Percentiles rank a stretch among this genome's conserved stretches.
Conservation (phyloP, 1,284 basidiomycete species). For the Psilocybe mexicana region DNA sequence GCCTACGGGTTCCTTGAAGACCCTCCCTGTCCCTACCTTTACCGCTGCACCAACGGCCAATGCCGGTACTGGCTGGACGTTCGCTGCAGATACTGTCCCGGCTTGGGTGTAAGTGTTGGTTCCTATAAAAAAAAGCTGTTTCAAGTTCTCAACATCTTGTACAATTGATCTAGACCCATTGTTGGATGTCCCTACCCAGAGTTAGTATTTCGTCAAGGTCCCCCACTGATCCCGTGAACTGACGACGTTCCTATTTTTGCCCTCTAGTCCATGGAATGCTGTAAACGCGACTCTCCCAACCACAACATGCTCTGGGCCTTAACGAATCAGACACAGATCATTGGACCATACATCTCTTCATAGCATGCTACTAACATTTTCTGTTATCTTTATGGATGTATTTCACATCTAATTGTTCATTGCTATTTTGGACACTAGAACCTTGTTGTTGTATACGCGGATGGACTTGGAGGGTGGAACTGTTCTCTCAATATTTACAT, state of each 20-base stretch:
- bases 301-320: slow-evolving; percentile 30
- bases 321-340: background rate
- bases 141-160: slow-evolving; percentile 5
- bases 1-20: slow-evolving; percentile 56
- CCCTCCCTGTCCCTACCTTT: slow-evolving; percentile 56
- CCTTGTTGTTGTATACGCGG: background rate
- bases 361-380: background rate
- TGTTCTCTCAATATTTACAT: background rate
- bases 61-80: slow-evolving; percentile 71
- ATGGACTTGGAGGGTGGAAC: background rate
- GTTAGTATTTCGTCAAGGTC: slow-evolving; percentile 32
- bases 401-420: background rate
- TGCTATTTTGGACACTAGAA: background rate
- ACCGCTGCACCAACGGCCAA: slow-evolving; percentile 46
- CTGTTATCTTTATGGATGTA: background rate
- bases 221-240: slow-evolving; percentile 5
- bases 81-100: slow-evolving; percentile 49
- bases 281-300: slow-evolving; percentile 37
- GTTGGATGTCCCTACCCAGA: slow-evolving; percentile 43
- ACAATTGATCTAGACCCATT: slow-evolving; percentile 33
- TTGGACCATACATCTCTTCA: background rate
- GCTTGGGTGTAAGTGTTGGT: slow-evolving; percentile 40
- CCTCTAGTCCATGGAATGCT: slow-evolving; percentile 39
- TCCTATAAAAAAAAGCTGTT: background rate
- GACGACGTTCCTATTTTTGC: background rate